Evolutionary conservation across 352 stramenopile genomes (phyloP), one percentile per base, ranked within the genome.

Genomic region (Phytophthora melonis): DNA sequence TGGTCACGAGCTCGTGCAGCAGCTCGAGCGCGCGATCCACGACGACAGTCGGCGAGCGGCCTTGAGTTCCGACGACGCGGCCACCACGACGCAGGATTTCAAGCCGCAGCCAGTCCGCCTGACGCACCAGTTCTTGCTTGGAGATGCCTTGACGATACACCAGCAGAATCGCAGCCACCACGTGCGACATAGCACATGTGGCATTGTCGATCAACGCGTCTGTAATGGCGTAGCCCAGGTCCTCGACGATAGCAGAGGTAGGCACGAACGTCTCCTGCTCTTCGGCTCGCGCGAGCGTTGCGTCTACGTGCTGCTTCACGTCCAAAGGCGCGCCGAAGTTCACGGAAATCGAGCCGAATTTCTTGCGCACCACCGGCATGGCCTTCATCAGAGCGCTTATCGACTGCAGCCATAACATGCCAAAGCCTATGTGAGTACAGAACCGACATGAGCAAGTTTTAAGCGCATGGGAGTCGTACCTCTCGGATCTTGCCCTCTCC

Each of bases 401-500:
- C 39, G 88, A 95, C 79, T 90, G 54, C 23, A 55, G 36, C 54
- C 32, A 50, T 30, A 64, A n/a, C 19, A 27, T 27, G 23, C 25
- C 16, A 25, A 27, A 53, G 13, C 11, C 9, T 54, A 25, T 10
- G 19, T 54, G 19, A 54, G 47, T 9, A 16, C 18, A 14, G 19
- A n/a, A 6, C 19, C 5, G 47, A 54, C 4, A 25, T 49, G 41
- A 49, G 18, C 21, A 56, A 27, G 19, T 34, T 10, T 56, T 1
- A 56, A 19, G 23, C 16, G 21, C 18, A n/a, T 21, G 9, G 10
- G 7, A 56, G 8, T 39, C 71, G 21, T 73, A 89, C 83, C 74
- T 95, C 88, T 47, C 92, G 90, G 64, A 94, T 81, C 66, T 94
- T 93, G 63, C 88, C 88, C 68, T 93, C 86, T 16, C 89, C 89